Evolutionary conservation across 129 eudicot species (phyloP).

Genomic region (Mikania micrantha): DNA sequence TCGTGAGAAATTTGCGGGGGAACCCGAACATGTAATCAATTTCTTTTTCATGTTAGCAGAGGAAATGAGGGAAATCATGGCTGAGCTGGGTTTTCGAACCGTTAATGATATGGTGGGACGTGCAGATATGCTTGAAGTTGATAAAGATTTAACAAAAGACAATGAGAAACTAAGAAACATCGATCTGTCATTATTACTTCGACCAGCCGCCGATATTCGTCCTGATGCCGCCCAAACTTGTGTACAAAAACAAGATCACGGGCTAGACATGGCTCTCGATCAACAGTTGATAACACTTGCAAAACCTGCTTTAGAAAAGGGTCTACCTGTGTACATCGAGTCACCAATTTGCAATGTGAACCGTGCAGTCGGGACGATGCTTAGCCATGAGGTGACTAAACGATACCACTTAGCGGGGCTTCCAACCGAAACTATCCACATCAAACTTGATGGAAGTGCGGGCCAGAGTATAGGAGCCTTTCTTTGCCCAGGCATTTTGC

Average conservation of each 20-base stretch:
- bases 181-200: slow-evolving; percentile 79
- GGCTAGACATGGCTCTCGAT: slow-evolving; percentile 91
- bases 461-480: slow-evolving; percentile 99
- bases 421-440: slow-evolving; percentile 80
- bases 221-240: slow-evolving; percentile 91
- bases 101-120: slow-evolving; percentile 97
- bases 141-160: slow-evolving; percentile 49
- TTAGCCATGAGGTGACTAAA: slow-evolving; percentile 95
- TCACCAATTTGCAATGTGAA: slow-evolving; percentile 75
- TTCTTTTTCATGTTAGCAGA: slow-evolving; percentile 98
- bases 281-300: slow-evolving; percentile 64
- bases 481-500: slow-evolving; percentile 78
- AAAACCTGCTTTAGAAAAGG: slow-evolving; percentile 67
- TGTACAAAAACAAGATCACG: slow-evolving; percentile 92
- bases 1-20: slow-evolving; percentile 89
- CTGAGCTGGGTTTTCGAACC: slow-evolving; percentile 68
- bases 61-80: slow-evolving; percentile 93
- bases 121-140: slow-evolving; percentile 91
- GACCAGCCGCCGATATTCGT: slow-evolving; percentile 92
- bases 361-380: slow-evolving; percentile 98
- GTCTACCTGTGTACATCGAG: slow-evolving; percentile 86
- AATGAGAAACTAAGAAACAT: slow-evolving; percentile 79
- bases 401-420: slow-evolving; percentile 70
- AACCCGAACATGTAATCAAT: slow-evolving; percentile 93
- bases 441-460: slow-evolving; percentile 87